Percentiles rank a stretch among this genome's conserved stretches.
Conservation (phyloP, 768 basidiomycete genomes). For the Pisolithus marmoratus region DNA sequence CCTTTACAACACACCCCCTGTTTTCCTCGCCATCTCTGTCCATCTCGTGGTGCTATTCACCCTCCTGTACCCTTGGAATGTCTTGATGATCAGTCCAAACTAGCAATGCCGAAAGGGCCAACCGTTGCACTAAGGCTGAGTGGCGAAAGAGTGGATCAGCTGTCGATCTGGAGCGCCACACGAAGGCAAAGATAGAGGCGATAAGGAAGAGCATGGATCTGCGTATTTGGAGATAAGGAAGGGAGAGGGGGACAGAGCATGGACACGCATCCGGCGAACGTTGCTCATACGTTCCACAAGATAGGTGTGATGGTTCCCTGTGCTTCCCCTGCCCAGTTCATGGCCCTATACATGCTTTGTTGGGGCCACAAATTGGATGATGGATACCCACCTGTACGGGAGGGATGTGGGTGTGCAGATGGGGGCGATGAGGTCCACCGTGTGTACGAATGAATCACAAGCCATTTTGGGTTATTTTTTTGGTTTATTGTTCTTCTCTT, state of each 20-base stretch:
- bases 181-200: conserved; percentile 54
- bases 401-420: conserved; percentile 67
- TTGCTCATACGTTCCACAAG: conserved; percentile 65
- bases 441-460: no score
- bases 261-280: conserved; percentile 56
- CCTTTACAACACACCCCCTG: no score
- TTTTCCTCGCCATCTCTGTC: no score
- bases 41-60: no score
- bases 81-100: conserved; percentile 53
- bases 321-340: conserved; percentile 72
- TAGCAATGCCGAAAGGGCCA: conserved; percentile 53
- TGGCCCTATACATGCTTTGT: conserved; percentile 64
- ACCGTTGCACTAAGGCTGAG: conserved; percentile 41
- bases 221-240: not conserved
- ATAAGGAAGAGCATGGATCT: conserved; percentile 69
- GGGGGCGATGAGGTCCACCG: no score
- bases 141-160: conserved; percentile 33
- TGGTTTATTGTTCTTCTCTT: no score
- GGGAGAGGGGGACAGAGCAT: not conserved
- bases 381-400: conserved; percentile 69
- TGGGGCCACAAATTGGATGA: conserved; percentile 68
- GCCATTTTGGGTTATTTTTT: no score
- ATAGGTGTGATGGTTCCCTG: conserved; percentile 41
- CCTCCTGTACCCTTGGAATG: conserved; percentile 54
- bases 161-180: conserved; percentile 58